Base-by-base conservation (phyloP, 768 basidiomycete genomes). In the Rhizopogon vesiculosus region DNA sequence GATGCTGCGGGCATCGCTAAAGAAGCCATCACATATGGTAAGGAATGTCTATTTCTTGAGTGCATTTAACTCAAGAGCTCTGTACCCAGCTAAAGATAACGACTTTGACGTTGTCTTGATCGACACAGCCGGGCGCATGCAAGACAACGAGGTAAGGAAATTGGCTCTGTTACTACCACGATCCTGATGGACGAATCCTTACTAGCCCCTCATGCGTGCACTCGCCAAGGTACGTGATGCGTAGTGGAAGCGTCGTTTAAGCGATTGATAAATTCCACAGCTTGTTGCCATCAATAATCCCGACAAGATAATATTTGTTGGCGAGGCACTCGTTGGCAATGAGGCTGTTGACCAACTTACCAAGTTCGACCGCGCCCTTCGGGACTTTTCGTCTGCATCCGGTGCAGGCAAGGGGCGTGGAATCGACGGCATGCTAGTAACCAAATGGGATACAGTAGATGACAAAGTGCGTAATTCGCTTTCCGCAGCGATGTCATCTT, bases 361-460 rank as follows among this genome's bases (percentile, higher is more conserved):
- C 52, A 98, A 98, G 72, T 99, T 99, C 67, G 95, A 99, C 67
- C 86, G 94, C 16, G 88, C 95, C 1, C 71, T 99, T 56, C 85
- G 89, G 22, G 94, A 99, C 66, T 98, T 98, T 65, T 93, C 93
- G 6, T 83, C 86, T 16, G 81, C 83, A 6, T 81, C 85, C 0
- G 72, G 68, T 41, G 52, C 66, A 13, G 81, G 82, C 9, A 84
- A 85, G 67, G 87, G 87, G 48, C 84, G 97, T 19, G 97, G 97
- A 5, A 96, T 99, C 58, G 97, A 99, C 67, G 97, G 96, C 25
- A 98, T 97, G 89, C 77, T 99, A 43, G 84, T 99, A 56, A 99
- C 97, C 33, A 99, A 99, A 72, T 98, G 97, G 88, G 97, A 99
- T 66, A 98, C 96, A 1, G 97, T 98, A 19, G 93, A 94, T 64